These are phyloP conservation scores for Cunninghamia lanceolata DNA, from an alignment of 75 land plant species.

Conservation along the genomic window DNA sequence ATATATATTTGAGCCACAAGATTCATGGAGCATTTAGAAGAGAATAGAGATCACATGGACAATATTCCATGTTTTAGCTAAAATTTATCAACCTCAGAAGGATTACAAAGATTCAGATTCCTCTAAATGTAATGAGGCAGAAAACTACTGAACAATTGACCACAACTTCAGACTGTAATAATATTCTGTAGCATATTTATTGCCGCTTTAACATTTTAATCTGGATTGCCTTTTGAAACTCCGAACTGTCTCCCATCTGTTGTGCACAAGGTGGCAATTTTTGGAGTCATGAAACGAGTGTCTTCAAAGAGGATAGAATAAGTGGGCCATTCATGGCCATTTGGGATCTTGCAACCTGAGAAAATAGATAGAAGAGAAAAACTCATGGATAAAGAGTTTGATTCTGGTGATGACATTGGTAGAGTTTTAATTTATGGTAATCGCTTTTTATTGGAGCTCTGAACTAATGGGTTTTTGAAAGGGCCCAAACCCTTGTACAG, in stretches of 20 bases:
- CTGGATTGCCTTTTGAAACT: not conserved
- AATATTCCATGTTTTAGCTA: not conserved
- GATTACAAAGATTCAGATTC: not conserved
- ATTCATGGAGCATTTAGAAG: not conserved
- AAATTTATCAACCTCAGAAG: not conserved
- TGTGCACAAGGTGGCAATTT: not conserved
- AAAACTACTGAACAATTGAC: no score
- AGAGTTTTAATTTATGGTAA: no score
- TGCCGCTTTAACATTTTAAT: not conserved
- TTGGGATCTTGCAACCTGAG: not conserved
- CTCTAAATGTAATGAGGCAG: not conserved
- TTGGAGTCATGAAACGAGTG: not conserved
- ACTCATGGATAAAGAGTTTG: not conserved
- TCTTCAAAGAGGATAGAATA: not conserved
- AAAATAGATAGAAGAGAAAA: not conserved
- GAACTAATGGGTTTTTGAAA: no score
- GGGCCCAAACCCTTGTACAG: no score
- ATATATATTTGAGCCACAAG: no score
- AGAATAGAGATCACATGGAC: not conserved
- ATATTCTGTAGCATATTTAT: not conserved
- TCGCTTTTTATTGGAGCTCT: no score
- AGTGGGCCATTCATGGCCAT: not conserved
- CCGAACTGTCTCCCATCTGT: not conserved
- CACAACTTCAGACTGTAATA: no score
- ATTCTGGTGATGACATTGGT: not conserved